Conservation (phyloP, 116 monocot species). For the Trichopus zeylanicus region DNA sequence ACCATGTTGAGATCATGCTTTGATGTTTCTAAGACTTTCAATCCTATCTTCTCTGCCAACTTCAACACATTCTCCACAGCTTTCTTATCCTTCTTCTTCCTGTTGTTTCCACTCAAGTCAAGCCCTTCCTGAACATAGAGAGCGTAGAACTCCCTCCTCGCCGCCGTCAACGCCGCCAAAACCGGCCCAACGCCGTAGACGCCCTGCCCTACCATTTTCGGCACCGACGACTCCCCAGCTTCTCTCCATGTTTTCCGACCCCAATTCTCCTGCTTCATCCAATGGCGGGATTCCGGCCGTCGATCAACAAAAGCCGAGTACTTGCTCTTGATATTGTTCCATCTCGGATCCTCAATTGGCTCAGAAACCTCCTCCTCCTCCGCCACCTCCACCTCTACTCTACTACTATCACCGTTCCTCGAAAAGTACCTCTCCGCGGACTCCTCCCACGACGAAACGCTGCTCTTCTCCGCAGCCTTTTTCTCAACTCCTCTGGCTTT, state of each 20-base stretch:
- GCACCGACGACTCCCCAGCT: constrained; percentile 49
- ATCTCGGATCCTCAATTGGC: constrained; percentile 38
- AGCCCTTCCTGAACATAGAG: constrained; percentile 79
- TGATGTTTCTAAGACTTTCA: constrained; percentile 60
- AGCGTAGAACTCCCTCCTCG: constrained; percentile 77
- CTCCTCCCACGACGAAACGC: constrained; percentile 55
- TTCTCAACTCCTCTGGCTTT: constrained; percentile 10
- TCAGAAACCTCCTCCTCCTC: constrained; percentile 19
- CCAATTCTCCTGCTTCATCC: constrained; percentile 75
- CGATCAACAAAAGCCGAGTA: constrained; percentile 29
- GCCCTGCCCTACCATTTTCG: constrained; percentile 71
- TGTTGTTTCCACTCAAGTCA: constrained; percentile 55
- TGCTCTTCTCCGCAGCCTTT: constrained; percentile 4
- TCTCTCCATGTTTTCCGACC: constrained; percentile 66
- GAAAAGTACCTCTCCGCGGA: constrained; percentile 61
- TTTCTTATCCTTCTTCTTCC: constrained; percentile 85
- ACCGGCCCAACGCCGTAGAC: constrained; percentile 84
- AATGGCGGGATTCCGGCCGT: constrained; percentile 45
- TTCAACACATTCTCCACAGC: constrained; percentile 59
- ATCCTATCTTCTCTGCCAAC: constrained; percentile 52
- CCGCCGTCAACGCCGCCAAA: constrained; percentile 57
- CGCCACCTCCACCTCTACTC: neutral
- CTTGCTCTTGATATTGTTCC: constrained; percentile 40
- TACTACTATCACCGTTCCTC: constrained; percentile 16
- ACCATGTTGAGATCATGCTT: constrained; percentile 95